Evolutionary conservation across 305 asterid species (phyloP).

Genomic region (Caryopteris hybrid): DNA sequence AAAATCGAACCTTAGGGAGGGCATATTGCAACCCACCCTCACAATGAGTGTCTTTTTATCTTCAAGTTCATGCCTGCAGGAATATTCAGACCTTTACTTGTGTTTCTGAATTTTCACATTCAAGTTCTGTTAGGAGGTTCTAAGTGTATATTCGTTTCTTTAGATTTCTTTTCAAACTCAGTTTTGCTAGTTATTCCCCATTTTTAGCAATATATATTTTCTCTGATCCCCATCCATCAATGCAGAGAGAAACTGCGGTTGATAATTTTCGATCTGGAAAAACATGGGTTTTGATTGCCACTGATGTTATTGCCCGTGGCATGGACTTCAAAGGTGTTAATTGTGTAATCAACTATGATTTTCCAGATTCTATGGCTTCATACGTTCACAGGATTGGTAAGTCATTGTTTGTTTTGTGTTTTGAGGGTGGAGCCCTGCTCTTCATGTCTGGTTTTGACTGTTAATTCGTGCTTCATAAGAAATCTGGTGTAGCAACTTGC

Average conservation of each 20-base stretch:
- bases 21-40: neutral
- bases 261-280: slow-evolving; percentile 86
- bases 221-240: slow-evolving; percentile 3
- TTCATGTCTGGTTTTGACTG: neutral
- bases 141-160: too few relatives aligned
- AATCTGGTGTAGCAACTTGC: neutral
- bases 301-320: slow-evolving; percentile 92
- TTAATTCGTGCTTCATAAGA: neutral
- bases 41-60: neutral
- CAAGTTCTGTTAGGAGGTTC: too few relatives aligned
- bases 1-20: neutral
- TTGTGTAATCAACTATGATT: slow-evolving; percentile 86
- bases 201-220: neutral
- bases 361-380: slow-evolving; percentile 83
- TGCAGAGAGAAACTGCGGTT: slow-evolving; percentile 74
- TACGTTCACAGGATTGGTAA: slow-evolving; percentile 88
- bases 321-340: slow-evolving; percentile 97
- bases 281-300: slow-evolving; percentile 92
- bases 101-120: too few relatives aligned
- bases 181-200: neutral
- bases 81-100: neutral
- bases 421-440: neutral
- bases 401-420: neutral
- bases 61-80: neutral
- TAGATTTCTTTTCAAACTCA: too few relatives aligned